Evolutionary conservation across 345 rosid genomes (phyloP).

Genomic region (Aegle marmelos): DNA sequence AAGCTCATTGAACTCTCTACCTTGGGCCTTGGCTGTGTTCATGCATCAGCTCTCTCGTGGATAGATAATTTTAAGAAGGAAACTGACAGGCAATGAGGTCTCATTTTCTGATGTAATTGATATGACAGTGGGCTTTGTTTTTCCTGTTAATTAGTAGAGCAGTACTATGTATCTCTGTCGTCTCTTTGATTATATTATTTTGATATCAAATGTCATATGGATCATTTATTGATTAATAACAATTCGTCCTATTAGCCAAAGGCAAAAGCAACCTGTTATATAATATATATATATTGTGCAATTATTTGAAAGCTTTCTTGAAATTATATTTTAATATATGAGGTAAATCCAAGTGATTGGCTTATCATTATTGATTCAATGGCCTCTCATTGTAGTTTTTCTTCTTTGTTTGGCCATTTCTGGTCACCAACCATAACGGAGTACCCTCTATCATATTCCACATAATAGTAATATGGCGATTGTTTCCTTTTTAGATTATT

Average conservation of each 20-base stretch:
- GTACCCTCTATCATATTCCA: neutral
- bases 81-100: conserved; percentile 27
- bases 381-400: conserved; percentile 17
- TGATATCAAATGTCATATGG: neutral
- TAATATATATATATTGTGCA: neutral
- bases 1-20: conserved; percentile 9
- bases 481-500: neutral
- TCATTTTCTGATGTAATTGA: conserved; percentile 36
- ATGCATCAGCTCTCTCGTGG: neutral
- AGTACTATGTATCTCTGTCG: neutral
- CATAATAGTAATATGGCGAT: conserved; percentile 5
- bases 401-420: conserved; percentile 36
- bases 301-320: conserved; percentile 9
- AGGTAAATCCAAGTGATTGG: conserved; percentile 8
- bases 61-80: conserved; percentile 6
- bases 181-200: neutral
- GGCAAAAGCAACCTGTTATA: conserved; percentile 4
- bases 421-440: conserved; percentile 48
- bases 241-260: neutral
- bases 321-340: neutral
- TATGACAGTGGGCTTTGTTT: conserved; percentile 10
- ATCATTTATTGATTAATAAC: neutral
- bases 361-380: neutral
- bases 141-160: neutral
- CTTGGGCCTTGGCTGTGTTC: neutral